A percentile compares a stretch with the other conserved stretches of the same genome.
phyloP scores from a whole-genome alignment of 805 yeast genomes.

The Candida nitratophila region DNA sequence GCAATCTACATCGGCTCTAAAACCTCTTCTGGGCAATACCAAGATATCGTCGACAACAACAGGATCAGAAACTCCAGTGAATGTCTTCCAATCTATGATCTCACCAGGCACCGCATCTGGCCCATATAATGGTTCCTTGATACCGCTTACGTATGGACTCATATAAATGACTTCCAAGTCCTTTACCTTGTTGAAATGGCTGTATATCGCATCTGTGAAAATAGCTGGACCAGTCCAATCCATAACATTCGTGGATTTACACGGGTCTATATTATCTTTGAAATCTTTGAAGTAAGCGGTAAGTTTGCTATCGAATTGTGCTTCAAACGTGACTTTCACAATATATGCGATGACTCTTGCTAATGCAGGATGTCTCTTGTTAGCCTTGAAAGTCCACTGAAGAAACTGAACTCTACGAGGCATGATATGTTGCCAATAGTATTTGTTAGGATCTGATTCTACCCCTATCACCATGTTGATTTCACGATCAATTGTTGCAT shows the following conservation, averaged over 20 bases:
- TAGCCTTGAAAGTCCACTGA: conserved; percentile 47
- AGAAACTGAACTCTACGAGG: conserved; percentile 42
- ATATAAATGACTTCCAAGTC: conserved; percentile 2
- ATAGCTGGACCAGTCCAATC: conserved; percentile 48
- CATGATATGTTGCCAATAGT: conserved; percentile 36
- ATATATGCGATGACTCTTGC: conserved; percentile 41
- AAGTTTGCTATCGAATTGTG: conserved; percentile 25
- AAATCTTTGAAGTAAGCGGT: not conserved
- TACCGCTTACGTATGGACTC: conserved; percentile 1
- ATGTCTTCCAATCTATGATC: too few species aligned
- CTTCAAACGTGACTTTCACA: conserved; percentile 34
- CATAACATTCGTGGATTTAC: conserved; percentile 6
- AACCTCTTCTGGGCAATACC: conserved; percentile 10
- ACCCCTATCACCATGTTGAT: conserved; percentile 41
- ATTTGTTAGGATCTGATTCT: conserved; percentile 39
- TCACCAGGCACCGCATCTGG: too few species aligned
- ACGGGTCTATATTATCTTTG: conserved; percentile 16
- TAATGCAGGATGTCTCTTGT: conserved; percentile 49
- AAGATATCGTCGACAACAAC: conserved; percentile 10
- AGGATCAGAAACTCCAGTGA: not conserved
- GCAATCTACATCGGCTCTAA: conserved; percentile 1
- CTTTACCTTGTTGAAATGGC: conserved; percentile 31
- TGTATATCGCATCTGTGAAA: conserved; percentile 42
- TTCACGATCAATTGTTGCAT: conserved; percentile 32
- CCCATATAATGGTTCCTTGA: too few species aligned